A percentile compares a stretch with the other conserved stretches of the same genome.
Conservation (phyloP, 2,329 filamentous ascomycete genomes). For the Botrytis fabae region DNA sequence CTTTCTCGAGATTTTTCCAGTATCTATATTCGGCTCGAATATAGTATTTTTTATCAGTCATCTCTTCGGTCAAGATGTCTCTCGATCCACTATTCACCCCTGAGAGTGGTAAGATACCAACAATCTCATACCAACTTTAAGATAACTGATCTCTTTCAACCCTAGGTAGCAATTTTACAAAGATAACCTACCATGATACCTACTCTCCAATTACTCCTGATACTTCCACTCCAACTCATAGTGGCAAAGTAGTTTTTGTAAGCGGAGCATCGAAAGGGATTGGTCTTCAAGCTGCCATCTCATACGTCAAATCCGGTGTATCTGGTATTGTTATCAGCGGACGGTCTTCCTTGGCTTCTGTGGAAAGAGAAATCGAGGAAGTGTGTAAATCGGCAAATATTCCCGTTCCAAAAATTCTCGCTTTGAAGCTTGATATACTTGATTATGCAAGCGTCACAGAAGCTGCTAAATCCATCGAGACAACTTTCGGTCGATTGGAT, state of each 20-base stretch:
- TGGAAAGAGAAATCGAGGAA: neutral
- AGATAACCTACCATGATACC: slow-evolving; percentile 24
- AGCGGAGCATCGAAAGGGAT: neutral
- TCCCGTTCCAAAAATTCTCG: neutral
- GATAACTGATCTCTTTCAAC: neutral
- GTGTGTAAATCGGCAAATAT: neutral
- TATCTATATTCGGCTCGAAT: neutral
- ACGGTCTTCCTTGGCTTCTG: neutral
- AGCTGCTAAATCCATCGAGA: neutral
- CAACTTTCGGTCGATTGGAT: neutral
- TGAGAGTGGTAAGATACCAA: neutral
- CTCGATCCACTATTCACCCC: neutral
- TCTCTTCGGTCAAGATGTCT: neutral
- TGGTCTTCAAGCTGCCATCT: neutral
- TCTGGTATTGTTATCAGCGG: neutral
- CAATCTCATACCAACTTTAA: neutral
- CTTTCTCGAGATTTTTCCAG: neutral
- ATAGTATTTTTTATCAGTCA: neutral
- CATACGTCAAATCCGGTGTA: neutral
- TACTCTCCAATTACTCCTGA: neutral
- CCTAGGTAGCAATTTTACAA: slow-evolving; percentile 4
- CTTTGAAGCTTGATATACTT: neutral
- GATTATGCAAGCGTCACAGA: neutral
- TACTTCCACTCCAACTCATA: neutral
- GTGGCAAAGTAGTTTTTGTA: slow-evolving; percentile 6